Base-by-base conservation (phyloP, 2,329 filamentous ascomycete species). In the Scopulariopsis brevicaulis region DNA sequence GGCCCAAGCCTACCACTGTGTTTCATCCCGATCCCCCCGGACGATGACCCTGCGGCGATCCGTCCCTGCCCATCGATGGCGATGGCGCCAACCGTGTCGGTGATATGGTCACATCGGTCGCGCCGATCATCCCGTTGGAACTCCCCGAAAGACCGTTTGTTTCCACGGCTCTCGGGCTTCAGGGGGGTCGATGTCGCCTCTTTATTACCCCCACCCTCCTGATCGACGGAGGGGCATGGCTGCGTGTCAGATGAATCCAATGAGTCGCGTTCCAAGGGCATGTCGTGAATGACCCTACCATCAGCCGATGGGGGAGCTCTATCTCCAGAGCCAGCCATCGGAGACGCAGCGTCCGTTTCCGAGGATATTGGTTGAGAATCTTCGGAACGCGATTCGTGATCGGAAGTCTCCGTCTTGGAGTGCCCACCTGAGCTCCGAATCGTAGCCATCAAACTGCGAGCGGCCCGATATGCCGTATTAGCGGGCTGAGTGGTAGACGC, bases 11-110 rank as follows among this genome's bases (percentile, higher is more conserved):
- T 87, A 6, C 94, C 95, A 60, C 85, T 84, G 70, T 96, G 92
- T 69, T 99, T 99, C 93, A 99, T 96, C 32, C 94, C 93, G 68
- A 99, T 99, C 1, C 94, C 94, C 6, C 94, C 94, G 18, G 95
- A 99, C 1, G 94, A 99, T 1, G 94, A 96, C 18, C 88, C 94
- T 4, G 93, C 94, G 4, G 95, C 93, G 67, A 99, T 96, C 59
- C 87, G 86, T 18, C 94, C 94, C 64, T 80, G 82, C 55, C 81
- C 80, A 66, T 99, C 94, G 62, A 99, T 86, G 12, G 91, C 94
- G 67, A 99, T 96, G 32, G 92, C 94, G 52, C 95, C 94, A 60
- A 99, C 91, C 14, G 94, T 99, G 74, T 99, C 94, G 2, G 87
- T 95, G 64, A 99, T 81, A 28, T 72, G 28, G 28, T 32, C 28